phyloP scores from a whole-genome alignment of 2,329 filamentous ascomycete genomes.

The Xylariaceae sp. region DNA sequence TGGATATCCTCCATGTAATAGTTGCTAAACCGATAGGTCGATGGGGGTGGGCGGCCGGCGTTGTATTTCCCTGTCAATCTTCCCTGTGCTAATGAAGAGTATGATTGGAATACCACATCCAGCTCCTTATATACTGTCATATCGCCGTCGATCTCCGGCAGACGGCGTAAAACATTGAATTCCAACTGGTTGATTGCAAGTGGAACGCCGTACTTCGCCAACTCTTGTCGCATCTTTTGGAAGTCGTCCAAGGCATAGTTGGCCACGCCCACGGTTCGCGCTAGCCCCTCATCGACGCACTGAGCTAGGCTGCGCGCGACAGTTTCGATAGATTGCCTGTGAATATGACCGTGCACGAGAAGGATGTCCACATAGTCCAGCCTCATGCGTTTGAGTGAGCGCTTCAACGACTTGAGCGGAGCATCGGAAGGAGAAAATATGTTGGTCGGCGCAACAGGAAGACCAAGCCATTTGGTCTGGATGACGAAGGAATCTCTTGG shows the following conservation, averaged over 20 bases:
- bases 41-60: background rate
- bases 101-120: background rate
- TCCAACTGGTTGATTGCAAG: slow-evolving; percentile 1
- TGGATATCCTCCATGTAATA: slow-evolving; percentile 4
- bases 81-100: slow-evolving; percentile 3
- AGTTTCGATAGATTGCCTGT: background rate
- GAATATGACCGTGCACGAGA: background rate
- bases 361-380: background rate
- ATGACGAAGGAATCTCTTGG: background rate
- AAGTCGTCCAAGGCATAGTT: slow-evolving; percentile 4
- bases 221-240: background rate
- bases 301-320: background rate
- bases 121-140: background rate
- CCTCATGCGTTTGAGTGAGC: background rate
- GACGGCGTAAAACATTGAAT: background rate
- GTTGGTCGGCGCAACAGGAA: background rate
- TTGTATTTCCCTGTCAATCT: slow-evolving; percentile 1
- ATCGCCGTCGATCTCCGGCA: background rate
- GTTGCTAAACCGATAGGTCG: slow-evolving; percentile 3
- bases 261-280: slow-evolving; percentile 2
- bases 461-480: background rate
- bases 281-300: background rate
- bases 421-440: background rate
- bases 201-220: slow-evolving; percentile 1
- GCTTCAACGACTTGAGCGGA: background rate